Percentiles rank a stretch among this genome's conserved stretches.
These are phyloP conservation scores for Penicillium turbatum DNA, from an alignment of 495 filamentous ascomycete genomes.

Conservation along the genomic window DNA sequence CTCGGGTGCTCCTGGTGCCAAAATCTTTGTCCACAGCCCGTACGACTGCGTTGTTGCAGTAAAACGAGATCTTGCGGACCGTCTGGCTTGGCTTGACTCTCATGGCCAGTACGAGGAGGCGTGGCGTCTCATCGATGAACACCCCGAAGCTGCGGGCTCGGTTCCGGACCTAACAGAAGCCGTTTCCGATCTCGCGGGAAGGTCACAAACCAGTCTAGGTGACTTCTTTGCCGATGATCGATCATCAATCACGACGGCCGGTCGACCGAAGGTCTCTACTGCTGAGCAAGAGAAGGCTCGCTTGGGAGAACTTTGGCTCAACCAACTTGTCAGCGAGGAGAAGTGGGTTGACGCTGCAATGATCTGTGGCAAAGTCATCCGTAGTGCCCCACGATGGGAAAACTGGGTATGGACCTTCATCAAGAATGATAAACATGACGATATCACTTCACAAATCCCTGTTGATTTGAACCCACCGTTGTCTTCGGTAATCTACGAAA, in stretches of 20 bases:
- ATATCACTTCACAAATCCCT: slow-evolving; percentile 82
- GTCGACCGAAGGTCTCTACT: slow-evolving; percentile 47
- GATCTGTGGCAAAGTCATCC: slow-evolving; percentile 74
- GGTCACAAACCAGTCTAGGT: slow-evolving; percentile 52
- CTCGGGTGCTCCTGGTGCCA: slow-evolving; percentile 63
- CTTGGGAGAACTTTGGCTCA: slow-evolving; percentile 89
- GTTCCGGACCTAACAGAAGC: slow-evolving; percentile 48
- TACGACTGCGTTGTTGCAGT: slow-evolving; percentile 90
- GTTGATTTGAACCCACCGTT: slow-evolving; percentile 70
- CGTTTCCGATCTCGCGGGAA: slow-evolving; percentile 49
- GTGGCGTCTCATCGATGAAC: slow-evolving; percentile 81
- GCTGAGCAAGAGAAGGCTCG: slow-evolving; percentile 86
- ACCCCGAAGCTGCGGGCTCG: slow-evolving; percentile 54
- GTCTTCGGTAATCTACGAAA: slow-evolving; percentile 79
- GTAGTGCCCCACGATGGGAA: slow-evolving; percentile 80
- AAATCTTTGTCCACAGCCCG: slow-evolving; percentile 93
- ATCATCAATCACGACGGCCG: slow-evolving; percentile 53
- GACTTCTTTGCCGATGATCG: slow-evolving; percentile 77
- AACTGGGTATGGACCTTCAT: slow-evolving; percentile 92
- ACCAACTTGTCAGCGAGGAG: slow-evolving; percentile 66
- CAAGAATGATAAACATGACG: slow-evolving; percentile 75
- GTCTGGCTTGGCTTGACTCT: slow-evolving; percentile 77
- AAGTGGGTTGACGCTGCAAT: slow-evolving; percentile 76
- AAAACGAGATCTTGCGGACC: slow-evolving; percentile 77
- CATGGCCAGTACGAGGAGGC: slow-evolving; percentile 75